Base-by-base conservation (phyloP, 2,329 filamentous ascomycete species). In the Celoporthe dispersa region DNA sequence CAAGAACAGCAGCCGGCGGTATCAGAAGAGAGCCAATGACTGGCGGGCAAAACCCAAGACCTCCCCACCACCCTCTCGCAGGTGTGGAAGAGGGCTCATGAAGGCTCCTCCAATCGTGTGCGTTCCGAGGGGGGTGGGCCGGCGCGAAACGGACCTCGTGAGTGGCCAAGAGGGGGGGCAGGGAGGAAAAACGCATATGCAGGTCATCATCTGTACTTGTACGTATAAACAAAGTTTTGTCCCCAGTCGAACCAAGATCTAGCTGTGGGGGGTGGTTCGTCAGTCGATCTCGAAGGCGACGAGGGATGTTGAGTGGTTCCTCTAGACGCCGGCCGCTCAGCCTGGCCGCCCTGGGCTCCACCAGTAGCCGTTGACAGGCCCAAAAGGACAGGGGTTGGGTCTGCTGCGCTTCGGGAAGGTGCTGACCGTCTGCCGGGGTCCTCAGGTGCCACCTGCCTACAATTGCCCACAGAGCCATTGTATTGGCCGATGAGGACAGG, bases 321-420 rank as follows among this genome's bases (percentile, higher is more conserved):
- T 51, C 70, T 74, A 79, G 75, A 77, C 78, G 78, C 78, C 76
- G 78, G 75, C 78, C 78, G 39, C 22, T 31, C 51, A 39, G 9
- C 25, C 37, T 1, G 73, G 70, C 71, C 68, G 51, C 28, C 14
- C 28, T 55, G 44, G 55, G 59, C 66, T 65, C 70, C 68, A 68
- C 69, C 53, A 14, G 9, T 53, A 11, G 31, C 37, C 60, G 35
- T 39, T 25, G 35, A 63, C 37, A 35, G 57, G 63, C 25, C 9
- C 22, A 16, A 6, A 4, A 2, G n/a, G 25, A 28, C 64, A 57
- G 64, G 64, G 64, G 37, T 57, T 12, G 37, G 51, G 53, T n/a
- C 22, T 48, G 22, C 44, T 48, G 22, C 33, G 48, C 51, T 66
- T 66, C 64, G 64, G 51, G 35, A 66, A 66, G 64, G 35, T 44